These are phyloP conservation scores for Fusarium odoratissimum DNA, from an alignment of 2,329 filamentous ascomycete genomes.

Conservation along the genomic window DNA sequence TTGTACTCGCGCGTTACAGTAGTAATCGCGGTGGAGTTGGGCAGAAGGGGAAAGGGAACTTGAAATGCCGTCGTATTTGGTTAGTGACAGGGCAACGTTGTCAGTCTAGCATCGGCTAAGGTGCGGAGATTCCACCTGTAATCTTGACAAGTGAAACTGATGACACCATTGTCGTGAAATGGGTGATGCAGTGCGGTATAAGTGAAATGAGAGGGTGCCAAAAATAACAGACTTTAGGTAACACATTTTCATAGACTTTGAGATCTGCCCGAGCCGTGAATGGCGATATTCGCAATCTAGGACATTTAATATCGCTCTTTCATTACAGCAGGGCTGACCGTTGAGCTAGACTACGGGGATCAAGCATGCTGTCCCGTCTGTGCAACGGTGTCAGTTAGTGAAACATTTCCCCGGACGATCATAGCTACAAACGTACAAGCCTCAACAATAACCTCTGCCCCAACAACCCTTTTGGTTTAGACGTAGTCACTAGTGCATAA, in stretches of 20 bases:
- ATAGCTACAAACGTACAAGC: neutral
- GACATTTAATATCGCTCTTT: neutral
- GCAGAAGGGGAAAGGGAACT: neutral
- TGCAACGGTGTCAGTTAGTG: neutral
- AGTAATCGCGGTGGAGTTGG: neutral
- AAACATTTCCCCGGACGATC: slow-evolving; percentile 4
- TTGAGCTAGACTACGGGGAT: neutral
- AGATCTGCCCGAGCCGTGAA: neutral
- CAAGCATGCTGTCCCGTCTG: neutral
- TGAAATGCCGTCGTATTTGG: neutral
- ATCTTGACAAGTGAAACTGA: neutral
- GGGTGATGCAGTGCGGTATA: neutral
- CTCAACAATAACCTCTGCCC: neutral
- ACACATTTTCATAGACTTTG: neutral
- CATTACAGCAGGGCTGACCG: slow-evolving; percentile 5
- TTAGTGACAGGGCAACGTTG: neutral
- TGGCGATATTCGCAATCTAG: neutral
- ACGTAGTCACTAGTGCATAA: neutral
- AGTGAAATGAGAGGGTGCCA: neutral
- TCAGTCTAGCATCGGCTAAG: neutral
- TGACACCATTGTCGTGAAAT: neutral
- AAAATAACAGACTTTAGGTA: neutral
- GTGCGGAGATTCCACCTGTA: neutral
- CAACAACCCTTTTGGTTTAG: neutral
- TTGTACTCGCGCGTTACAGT: neutral